Evolutionary conservation across 768 basidiomycete species (phyloP).

Genomic region (Amylocystis lapponica): DNA sequence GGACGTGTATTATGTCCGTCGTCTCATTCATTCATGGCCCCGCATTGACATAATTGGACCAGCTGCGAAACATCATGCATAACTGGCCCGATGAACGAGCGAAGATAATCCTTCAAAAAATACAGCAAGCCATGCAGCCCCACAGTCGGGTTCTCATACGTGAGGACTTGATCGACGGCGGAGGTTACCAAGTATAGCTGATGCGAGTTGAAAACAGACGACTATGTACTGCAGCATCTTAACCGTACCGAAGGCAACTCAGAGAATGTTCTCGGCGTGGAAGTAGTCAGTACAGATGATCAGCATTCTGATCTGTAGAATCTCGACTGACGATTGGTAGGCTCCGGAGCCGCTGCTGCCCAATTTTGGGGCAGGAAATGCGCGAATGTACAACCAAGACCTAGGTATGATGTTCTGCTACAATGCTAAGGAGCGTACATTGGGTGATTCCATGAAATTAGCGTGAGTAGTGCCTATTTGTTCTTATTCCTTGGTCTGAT

Average conservation of each 20-base stretch:
- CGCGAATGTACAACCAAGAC: not conserved
- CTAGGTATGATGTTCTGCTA: not conserved
- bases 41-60: too few relatives aligned
- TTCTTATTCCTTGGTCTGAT: not conserved
- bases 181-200: not conserved
- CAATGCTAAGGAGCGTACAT: not conserved
- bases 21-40: not conserved
- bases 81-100: not conserved
- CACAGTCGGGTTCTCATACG: not conserved
- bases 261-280: not conserved
- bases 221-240: not conserved
- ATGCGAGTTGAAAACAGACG: not conserved
- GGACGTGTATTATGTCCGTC: slow-evolving; percentile 35
- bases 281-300: not conserved
- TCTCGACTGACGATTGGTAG: too few relatives aligned
- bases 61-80: not conserved
- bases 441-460: not conserved
- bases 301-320: not conserved
- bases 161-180: not conserved
- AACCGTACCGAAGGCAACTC: not conserved
- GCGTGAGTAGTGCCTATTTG: not conserved
- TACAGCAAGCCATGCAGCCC: not conserved
- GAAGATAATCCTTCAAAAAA: not conserved
- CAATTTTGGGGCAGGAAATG: not conserved
- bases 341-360: not conserved